A percentile compares a stretch with the other conserved stretches of the same genome.
These are phyloP conservation scores for Trichophyton verrucosum DNA, from an alignment of 2,329 filamentous ascomycete genomes.

Conservation along the genomic window DNA sequence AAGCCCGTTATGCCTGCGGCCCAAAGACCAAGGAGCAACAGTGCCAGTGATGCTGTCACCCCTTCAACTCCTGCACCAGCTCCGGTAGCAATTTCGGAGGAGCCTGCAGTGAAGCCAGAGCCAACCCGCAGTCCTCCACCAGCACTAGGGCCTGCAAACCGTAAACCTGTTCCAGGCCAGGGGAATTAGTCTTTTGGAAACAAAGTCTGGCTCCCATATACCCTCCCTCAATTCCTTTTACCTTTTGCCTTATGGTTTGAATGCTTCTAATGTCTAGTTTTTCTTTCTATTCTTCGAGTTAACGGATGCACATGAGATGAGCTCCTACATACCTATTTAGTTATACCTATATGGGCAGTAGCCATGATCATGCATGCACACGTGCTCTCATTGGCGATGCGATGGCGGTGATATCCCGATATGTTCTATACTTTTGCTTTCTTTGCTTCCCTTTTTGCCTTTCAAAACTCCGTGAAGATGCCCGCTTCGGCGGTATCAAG, in stretches of 20 bases:
- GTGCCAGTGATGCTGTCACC: constrained; percentile 24
- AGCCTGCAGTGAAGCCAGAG: not conserved
- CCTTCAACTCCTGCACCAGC: not conserved
- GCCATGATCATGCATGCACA: not conserved
- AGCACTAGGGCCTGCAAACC: constrained; percentile 35
- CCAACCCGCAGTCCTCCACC: constrained; percentile 19
- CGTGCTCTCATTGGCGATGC: not conserved
- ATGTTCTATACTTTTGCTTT: not conserved
- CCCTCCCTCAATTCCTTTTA: not conserved
- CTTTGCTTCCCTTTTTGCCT: not conserved
- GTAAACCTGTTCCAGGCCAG: constrained; percentile 48
- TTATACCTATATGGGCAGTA: not conserved
- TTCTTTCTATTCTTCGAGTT: not conserved
- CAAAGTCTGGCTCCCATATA: not conserved
- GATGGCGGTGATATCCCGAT: not conserved
- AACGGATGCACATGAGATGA: not conserved
- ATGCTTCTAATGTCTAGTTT: constrained; percentile 3
- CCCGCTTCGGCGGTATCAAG: not conserved
- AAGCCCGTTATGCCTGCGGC: constrained; percentile 28
- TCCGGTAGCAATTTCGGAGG: not conserved
- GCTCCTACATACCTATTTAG: not conserved
- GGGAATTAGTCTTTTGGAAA: constrained; percentile 19
- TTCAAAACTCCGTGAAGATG: not conserved
- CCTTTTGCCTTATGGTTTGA: not conserved
- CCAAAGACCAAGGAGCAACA: constrained; percentile 34